Percentiles rank a stretch among this genome's conserved stretches.
These are phyloP conservation scores for Auricularia sp. DNA, from an alignment of 768 basidiomycete species.

Conservation along the genomic window DNA sequence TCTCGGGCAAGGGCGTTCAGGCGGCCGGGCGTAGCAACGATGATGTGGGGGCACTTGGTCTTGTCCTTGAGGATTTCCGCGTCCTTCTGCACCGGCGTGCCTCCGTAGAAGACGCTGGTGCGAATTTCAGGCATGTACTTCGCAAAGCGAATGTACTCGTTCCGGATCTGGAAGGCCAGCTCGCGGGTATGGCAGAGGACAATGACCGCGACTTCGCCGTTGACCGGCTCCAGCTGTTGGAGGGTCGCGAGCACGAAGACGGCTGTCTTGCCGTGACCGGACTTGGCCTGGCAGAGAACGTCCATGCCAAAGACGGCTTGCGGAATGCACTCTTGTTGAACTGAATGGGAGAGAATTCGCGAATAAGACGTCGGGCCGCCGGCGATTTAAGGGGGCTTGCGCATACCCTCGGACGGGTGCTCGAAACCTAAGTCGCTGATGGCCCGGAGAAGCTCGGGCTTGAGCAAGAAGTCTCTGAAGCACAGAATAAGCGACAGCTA, in stretches of 20 bases:
- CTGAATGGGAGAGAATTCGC: constrained; percentile 31
- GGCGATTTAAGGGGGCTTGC: neutral
- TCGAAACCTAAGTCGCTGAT: constrained; percentile 99
- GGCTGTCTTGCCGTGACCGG: constrained; percentile 96
- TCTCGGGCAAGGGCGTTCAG: constrained; percentile 92
- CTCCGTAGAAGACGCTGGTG: constrained; percentile 96
- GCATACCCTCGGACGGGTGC: constrained; percentile 94
- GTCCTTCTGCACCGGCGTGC: constrained; percentile 89
- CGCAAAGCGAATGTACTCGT: constrained; percentile 97
- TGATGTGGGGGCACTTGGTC: constrained; percentile 95
- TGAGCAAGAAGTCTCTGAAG: constrained; percentile 88
- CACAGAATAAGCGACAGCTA: constrained; percentile 12
- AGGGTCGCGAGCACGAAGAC: constrained; percentile 97
- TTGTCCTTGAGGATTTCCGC: constrained; percentile 91
- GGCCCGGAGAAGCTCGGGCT: constrained; percentile 91
- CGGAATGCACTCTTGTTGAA: constrained; percentile 99
- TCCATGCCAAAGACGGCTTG: constrained; percentile 99
- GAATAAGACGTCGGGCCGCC: neutral
- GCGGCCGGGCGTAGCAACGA: constrained; percentile 96
- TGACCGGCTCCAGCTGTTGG: constrained; percentile 95
- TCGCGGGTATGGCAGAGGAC: constrained; percentile 99
- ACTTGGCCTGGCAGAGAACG: constrained; percentile 98
- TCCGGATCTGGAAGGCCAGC: constrained; percentile 99
- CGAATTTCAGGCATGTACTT: constrained; percentile 99
- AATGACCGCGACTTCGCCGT: constrained; percentile 95